Conservation (phyloP, 2,329 filamentous ascomycete genomes). For the Tolypocladium ophioglossoides region DNA sequence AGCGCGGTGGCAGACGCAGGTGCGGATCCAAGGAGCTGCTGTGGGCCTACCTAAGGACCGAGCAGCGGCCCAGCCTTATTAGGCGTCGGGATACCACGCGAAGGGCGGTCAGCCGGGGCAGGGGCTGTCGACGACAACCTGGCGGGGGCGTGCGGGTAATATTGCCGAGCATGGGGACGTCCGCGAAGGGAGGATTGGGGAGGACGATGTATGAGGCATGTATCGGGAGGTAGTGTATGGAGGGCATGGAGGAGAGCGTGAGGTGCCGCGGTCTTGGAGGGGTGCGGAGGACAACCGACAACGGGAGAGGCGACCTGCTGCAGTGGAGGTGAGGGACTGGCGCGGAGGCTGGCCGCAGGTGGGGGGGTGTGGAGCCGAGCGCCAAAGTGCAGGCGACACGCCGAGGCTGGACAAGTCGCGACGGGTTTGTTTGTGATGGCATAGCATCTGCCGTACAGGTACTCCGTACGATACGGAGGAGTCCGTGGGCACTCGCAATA, state of each 20-base stretch:
- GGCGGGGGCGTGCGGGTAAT: background rate
- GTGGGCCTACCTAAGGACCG: background rate
- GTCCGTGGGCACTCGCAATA: no score
- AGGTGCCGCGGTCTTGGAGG: background rate
- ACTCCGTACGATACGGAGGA: no score
- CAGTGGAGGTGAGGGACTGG: no score
- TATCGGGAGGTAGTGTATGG: background rate
- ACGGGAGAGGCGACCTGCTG: no score
- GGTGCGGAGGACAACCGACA: no score
- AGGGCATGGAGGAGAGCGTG: background rate
- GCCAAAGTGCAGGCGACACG: background rate
- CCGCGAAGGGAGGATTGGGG: background rate
- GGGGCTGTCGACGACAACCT: background rate
- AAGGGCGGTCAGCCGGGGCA: slow-evolving; percentile 1
- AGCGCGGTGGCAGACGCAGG: background rate
- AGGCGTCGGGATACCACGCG: slow-evolving; percentile 2
- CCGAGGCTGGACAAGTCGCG: no score
- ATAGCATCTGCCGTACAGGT: no score
- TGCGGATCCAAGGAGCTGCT: background rate
- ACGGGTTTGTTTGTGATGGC: no score
- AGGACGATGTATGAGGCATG: background rate
- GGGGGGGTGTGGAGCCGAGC: background rate
- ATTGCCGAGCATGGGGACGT: background rate
- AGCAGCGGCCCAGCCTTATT: slow-evolving; percentile 2
- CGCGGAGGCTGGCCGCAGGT: no score